Evolutionary conservation across 768 basidiomycete species (phyloP), one percentile per base, ranked within the genome.

Genomic region (Lactifluus pinguis): DNA sequence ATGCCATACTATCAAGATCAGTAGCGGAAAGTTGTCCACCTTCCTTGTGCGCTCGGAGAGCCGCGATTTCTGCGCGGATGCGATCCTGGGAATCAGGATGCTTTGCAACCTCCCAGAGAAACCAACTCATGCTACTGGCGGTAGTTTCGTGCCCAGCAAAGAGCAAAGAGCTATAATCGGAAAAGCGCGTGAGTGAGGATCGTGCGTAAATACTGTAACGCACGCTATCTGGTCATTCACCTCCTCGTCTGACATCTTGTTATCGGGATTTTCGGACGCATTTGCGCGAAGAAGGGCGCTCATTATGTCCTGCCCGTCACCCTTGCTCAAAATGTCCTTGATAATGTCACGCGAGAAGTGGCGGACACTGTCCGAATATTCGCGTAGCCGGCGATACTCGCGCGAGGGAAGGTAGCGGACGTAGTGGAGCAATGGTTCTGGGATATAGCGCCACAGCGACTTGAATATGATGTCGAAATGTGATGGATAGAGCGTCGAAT

Each of bases 101-200:
- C 48, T 64, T 65, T n/a, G 64, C 62, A 3, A 64, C 3, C 30
- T 65, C 64, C 56, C 57, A 65, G 11, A 65, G 53, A 50, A 63
- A 59, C 64, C 64, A 65, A 30, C 49, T 48, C 5, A 65, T 17
- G 17, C 49, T 56, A 30, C 21, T 55, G 17, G 64, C 25, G 14
- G 62, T 65, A 14, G 62, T 63, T 17, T 65, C 64, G n/a, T 65
- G 64, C 2, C 64, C 64, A 19, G 64, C 64, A 11, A 65, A 34
- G 29, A 65, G 42, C 6, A 65, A 4, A 2, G 50, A 42, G 13
- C 64, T 65, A 45, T 29, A 59, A 13, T 41, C 42, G 25, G 38
- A 19, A 11, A 32, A 25, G 21, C 30, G 25, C 13, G 38, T 52
- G 39, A 55, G 36, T 17, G 13, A 6, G 2, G 14, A 32, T 14